Conservation (phyloP, 1,284 basidiomycete genomes). For the Ustilago loliicola region DNA sequence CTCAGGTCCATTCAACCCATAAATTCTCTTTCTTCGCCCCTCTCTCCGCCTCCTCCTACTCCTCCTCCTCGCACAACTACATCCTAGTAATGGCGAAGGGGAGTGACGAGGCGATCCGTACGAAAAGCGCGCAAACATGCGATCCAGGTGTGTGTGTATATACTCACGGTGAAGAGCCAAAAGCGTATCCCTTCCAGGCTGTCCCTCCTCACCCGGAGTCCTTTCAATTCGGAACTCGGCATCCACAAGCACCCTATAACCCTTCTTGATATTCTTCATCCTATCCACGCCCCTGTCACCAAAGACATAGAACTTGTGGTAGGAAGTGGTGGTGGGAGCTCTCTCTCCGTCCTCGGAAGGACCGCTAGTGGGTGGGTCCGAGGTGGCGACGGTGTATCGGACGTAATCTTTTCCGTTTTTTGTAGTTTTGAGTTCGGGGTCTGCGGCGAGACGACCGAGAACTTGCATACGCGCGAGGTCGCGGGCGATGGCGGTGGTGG, state of each 20-base stretch:
- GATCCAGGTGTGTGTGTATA: too few species aligned
- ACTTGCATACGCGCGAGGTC: slow-evolving; percentile 67
- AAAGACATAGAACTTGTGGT: slow-evolving; percentile 65
- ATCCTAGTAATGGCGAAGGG: too few species aligned
- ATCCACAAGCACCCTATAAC: slow-evolving; percentile 63
- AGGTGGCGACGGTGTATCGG: slow-evolving; percentile 67
- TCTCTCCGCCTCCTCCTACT: too few species aligned
- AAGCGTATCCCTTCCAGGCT: slow-evolving; percentile 37
- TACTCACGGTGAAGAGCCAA: slow-evolving; percentile 59
- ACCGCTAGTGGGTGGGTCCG: slow-evolving; percentile 58
- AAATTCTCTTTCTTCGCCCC: not conserved
- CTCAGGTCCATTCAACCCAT: not conserved
- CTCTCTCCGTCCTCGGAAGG: slow-evolving; percentile 59
- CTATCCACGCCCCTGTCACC: slow-evolving; percentile 59
- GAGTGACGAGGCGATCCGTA: too few species aligned
- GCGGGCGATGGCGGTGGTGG: slow-evolving; percentile 50
- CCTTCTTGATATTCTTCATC: slow-evolving; percentile 62
- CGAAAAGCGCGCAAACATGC: too few species aligned
- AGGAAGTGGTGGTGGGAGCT: slow-evolving; percentile 51
- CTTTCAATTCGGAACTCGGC: slow-evolving; percentile 65
- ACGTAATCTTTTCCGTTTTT: slow-evolving; percentile 68
- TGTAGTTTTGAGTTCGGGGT: slow-evolving; percentile 65
- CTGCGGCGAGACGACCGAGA: slow-evolving; percentile 64
- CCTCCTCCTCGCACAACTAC: too few species aligned
- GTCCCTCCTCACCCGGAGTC: slow-evolving; percentile 48